phyloP scores from a whole-genome alignment of 1,284 basidiomycete genomes.

The Sanghuangporus weigelae region DNA sequence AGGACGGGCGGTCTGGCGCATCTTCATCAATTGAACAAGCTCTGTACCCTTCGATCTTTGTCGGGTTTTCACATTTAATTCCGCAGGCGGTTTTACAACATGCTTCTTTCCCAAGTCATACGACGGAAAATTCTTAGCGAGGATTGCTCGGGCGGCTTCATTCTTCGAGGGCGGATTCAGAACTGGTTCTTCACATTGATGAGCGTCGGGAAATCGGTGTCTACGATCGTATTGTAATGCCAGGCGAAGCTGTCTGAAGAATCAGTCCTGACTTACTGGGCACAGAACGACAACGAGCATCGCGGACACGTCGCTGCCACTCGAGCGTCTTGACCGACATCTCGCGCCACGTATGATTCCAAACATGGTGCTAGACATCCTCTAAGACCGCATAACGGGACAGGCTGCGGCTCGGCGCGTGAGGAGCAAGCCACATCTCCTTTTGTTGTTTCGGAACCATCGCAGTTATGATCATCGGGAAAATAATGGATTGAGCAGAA shows the following conservation, averaged over 20 bases:
- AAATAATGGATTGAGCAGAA: conserved; percentile 4
- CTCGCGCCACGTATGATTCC: conserved; percentile 31
- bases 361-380: conserved; percentile 53
- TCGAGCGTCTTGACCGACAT: conserved; percentile 24
- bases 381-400: conserved; percentile 37
- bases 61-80: conserved; percentile 26
- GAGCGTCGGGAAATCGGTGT: conserved; percentile 26
- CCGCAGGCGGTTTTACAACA: conserved; percentile 20
- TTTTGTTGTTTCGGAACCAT: not conserved
- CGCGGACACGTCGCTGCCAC: conserved; percentile 38
- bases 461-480: conserved; percentile 1
- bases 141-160: conserved; percentile 44
- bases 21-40: conserved; percentile 63
- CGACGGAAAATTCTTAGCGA: conserved; percentile 49
- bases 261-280: conserved; percentile 37
- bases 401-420: not conserved
- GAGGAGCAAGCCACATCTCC: not conserved
- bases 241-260: no score
- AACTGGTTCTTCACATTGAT: conserved; percentile 39
- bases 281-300: conserved; percentile 60
- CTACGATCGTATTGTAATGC: not conserved
- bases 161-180: conserved; percentile 32
- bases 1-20: conserved; percentile 62
- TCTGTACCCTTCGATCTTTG: conserved; percentile 48
- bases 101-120: conserved; percentile 15